Conservation (phyloP, 2,329 filamentous ascomycete species). For the Phaeomoniella chlamydospora region DNA sequence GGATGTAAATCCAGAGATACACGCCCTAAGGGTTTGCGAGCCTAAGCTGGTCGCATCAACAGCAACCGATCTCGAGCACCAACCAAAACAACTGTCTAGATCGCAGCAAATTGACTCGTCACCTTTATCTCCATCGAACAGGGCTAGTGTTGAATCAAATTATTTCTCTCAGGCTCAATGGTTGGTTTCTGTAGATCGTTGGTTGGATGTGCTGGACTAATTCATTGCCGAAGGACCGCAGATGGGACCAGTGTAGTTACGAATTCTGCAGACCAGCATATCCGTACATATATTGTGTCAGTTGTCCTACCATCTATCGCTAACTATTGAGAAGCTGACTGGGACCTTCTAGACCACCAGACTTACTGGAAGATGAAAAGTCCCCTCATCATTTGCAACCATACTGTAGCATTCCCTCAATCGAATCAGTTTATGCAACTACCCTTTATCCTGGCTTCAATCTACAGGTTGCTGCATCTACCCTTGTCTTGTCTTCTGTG, state of each 20-base stretch:
- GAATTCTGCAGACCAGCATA: constrained; percentile 32
- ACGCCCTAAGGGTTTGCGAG: too few species aligned
- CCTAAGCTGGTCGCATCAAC: background rate
- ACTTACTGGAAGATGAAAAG: constrained; percentile 27
- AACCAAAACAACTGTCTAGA: too few species aligned
- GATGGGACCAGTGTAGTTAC: constrained; percentile 45
- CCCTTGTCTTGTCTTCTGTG: constrained; percentile 35
- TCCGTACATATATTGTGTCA: constrained; percentile 41
- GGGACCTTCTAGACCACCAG: constrained; percentile 29
- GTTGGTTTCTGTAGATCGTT: constrained; percentile 15
- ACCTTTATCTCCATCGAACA: too few species aligned
- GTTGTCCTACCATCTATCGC: constrained; percentile 9
- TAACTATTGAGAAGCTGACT: too few species aligned
- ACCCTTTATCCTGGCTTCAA: constrained; percentile 40
- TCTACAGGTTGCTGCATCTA: constrained; percentile 32
- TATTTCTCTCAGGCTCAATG: constrained; percentile 32
- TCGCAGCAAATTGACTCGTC: too few species aligned
- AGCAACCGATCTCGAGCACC: too few species aligned
- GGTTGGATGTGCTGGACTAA: background rate
- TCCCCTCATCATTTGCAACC: constrained; percentile 23
- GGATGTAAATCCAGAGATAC: too few species aligned
- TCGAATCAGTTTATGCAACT: constrained; percentile 38
- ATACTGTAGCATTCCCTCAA: constrained; percentile 29
- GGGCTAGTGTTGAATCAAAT: constrained; percentile 15
- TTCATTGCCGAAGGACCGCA: constrained; percentile 22